These are phyloP conservation scores for Wickerhamomyces rabaulensis DNA, from an alignment of 805 yeast genomes.

Conservation along the genomic window DNA sequence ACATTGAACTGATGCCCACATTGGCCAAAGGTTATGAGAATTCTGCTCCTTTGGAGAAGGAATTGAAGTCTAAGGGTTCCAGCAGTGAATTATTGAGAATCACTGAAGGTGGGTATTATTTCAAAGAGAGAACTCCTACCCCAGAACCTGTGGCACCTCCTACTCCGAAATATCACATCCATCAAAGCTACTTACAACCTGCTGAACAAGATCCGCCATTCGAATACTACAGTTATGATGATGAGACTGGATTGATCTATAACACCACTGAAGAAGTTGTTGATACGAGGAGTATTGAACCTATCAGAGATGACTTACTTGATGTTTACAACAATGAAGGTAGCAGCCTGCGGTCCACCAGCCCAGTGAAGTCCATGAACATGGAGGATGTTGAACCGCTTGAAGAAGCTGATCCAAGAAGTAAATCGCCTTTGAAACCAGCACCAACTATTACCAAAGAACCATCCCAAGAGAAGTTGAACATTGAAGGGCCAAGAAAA, in stretches of 20 bases:
- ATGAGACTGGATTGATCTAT: not conserved
- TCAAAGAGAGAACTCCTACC: not conserved
- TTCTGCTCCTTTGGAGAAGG: slow-evolving; percentile 9
- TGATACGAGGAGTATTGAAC: not conserved
- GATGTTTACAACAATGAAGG: not conserved
- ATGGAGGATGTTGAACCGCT: not conserved
- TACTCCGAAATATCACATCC: not conserved
- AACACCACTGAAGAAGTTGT: not conserved
- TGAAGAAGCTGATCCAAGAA: not conserved
- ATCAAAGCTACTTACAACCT: not conserved
- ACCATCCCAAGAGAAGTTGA: not conserved
- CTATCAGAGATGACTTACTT: not conserved
- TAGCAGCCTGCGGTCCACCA: not conserved
- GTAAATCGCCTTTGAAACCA: not conserved
- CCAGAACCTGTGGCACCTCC: not conserved
- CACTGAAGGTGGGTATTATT: slow-evolving; percentile 21
- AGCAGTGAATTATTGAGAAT: slow-evolving; percentile 19
- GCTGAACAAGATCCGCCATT: not conserved
- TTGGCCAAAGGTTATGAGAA: slow-evolving; percentile 25
- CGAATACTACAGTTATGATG: not conserved
- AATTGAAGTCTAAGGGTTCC: slow-evolving; percentile 5
- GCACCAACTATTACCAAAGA: not conserved
- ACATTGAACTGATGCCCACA: slow-evolving; percentile 22
- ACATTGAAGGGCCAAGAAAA: not conserved
- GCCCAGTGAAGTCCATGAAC: not conserved